These are phyloP conservation scores for Vigna unguiculata DNA, from an alignment of 306 rosid species.

Conservation along the genomic window DNA sequence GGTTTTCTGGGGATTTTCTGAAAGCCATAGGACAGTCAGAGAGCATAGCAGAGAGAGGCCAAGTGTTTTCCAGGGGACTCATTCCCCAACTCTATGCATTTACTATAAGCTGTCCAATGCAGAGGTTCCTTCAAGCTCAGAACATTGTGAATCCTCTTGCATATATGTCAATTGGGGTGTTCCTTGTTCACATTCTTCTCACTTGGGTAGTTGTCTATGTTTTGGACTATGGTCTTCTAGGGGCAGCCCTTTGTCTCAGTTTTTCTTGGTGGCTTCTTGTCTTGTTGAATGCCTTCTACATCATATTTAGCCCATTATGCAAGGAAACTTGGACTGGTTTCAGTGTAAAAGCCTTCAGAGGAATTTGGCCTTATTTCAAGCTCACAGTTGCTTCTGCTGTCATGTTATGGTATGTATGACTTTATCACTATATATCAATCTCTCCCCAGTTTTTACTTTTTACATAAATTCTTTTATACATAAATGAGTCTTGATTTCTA, in stretches of 20 bases:
- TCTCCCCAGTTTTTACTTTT: not conserved
- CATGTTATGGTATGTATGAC: conserved; percentile 60
- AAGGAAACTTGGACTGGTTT: conserved; percentile 85
- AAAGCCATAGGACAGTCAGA: conserved; percentile 54
- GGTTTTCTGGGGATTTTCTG: conserved; percentile 68
- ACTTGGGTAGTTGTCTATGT: conserved; percentile 66
- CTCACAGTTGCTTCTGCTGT: conserved; percentile 72
- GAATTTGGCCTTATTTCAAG: conserved; percentile 83
- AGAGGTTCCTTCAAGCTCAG: conserved; percentile 85
- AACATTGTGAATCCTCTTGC: conserved; percentile 83
- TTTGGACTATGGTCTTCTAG: conserved; percentile 59
- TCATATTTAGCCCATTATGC: conserved; percentile 68
- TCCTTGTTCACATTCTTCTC: conserved; percentile 62
- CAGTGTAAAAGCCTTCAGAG: conserved; percentile 56
- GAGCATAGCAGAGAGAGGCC: conserved; percentile 59
- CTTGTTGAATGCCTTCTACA: conserved; percentile 62
- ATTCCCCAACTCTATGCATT: conserved; percentile 77
- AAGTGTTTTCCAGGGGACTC: conserved; percentile 61
- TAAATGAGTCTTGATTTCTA: not conserved
- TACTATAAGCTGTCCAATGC: conserved; percentile 73
- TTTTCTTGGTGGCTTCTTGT: conserved; percentile 78
- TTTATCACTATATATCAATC: conserved; percentile 24
- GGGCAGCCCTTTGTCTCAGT: conserved; percentile 75
- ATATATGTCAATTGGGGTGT: conserved; percentile 65
- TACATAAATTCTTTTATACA: not conserved